Evolutionary conservation across 306 rosid genomes (phyloP).

Genomic region (cucumber (Cucumis sativus)): DNA sequence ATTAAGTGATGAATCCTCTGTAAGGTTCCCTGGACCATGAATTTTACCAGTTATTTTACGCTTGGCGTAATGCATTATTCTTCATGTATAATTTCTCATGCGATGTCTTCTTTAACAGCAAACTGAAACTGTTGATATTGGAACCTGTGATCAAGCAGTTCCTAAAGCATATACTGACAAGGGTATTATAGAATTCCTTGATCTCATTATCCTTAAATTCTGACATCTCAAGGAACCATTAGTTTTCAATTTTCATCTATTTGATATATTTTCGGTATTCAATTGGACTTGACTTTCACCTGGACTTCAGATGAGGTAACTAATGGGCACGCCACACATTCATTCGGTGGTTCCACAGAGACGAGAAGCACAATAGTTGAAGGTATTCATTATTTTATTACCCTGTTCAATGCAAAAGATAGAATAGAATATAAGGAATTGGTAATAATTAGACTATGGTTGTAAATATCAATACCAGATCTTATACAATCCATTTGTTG

Average conservation of each 20-base stretch:
- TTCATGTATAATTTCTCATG: constrained; percentile 4
- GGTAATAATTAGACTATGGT: not conserved
- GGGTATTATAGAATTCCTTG: constrained; percentile 35
- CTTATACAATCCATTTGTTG: not conserved
- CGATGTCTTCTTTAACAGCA: constrained; percentile 26
- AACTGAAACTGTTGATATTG: constrained; percentile 76
- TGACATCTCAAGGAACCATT: not conserved
- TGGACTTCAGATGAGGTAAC: constrained; percentile 51
- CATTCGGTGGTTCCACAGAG: constrained; percentile 35
- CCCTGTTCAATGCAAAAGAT: not conserved
- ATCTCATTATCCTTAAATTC: constrained; percentile 6
- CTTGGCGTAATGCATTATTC: not conserved
- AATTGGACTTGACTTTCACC: constrained; percentile 13
- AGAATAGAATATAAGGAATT: not conserved
- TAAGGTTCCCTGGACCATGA: constrained; percentile 27
- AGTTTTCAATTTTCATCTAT: not conserved
- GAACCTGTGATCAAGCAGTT: constrained; percentile 84
- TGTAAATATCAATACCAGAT: not conserved
- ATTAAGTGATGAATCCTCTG: constrained; percentile 66
- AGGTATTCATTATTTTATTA: constrained; percentile 41
- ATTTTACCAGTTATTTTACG: constrained; percentile 5
- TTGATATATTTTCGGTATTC: not conserved
- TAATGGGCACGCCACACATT: constrained; percentile 29
- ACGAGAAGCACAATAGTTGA: constrained; percentile 36
- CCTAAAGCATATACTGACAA: constrained; percentile 79